Base-by-base conservation (phyloP, 805 yeast species). In the Citeromyces matritensis region DNA sequence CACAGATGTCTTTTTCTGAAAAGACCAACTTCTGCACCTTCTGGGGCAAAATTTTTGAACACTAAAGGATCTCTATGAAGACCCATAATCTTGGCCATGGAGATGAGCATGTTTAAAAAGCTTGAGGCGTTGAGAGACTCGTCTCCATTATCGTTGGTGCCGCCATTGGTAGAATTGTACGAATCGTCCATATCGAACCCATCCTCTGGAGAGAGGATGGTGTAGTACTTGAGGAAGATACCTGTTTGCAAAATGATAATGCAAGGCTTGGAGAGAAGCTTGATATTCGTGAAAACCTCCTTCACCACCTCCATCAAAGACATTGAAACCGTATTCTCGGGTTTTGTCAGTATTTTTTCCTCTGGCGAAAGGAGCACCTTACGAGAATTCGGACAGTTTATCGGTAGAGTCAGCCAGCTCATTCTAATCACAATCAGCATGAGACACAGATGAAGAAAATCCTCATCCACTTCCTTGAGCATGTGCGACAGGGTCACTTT, bases 191-290 rank as follows among this genome's bases (percentile, higher is more conserved):
- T 39, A 35, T 55, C 60, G 37, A 55, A 55, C 2, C 66, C 67
- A 37, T 67, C 73, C 37, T 73, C 77, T 1, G 80, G 77, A 8
- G 78, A 67, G 37, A 61, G 58, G 36, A 57, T 62, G 39, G 60
- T 63, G 50, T 73, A 76, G 27, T 63, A 47, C 37, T 72, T 72
- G 45, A 73, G 59, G 45, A 56, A 70, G 11, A 72, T 48, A 1
- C 72, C 74, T 42, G 72, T 70, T 43, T 76, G 84, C 23, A 77
- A 63, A 10, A 72, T 58, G 15, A 60, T 57, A 31, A 70, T 41
- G 24, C 63, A 60, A 14, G 71, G 59, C 35, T 56, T 61, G 15
- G 60, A 45, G 53, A 62, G 48, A 6, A 64, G 40, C 39, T 56
- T 59, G 32, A 61, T 48, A 37, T 54, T 58, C 3, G 62, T 52